Evolutionary conservation across 805 yeast species (phyloP).

Genomic region (Metschnikowia gruessii): DNA sequence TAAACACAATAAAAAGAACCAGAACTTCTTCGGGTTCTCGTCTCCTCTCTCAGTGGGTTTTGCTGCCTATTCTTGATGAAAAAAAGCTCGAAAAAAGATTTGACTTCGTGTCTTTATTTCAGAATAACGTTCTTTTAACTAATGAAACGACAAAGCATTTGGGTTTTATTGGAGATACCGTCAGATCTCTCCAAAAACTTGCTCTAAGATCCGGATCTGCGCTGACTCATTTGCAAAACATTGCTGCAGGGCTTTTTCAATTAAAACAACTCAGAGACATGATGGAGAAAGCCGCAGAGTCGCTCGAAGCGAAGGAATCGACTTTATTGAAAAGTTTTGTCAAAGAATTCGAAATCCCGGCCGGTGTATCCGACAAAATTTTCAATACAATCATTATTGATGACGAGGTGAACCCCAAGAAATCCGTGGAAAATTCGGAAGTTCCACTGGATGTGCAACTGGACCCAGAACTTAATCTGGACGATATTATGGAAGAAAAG

Average conservation of each 20-base stretch:
- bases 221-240: constrained; percentile 28
- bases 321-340: constrained; percentile 23
- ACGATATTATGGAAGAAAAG: background rate
- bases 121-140: constrained; percentile 22
- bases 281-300: constrained; percentile 19
- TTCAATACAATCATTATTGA: constrained; percentile 16
- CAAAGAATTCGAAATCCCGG: constrained; percentile 37
- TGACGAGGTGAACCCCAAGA: background rate
- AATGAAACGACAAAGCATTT: constrained; percentile 33
- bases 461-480: background rate
- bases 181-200: constrained; percentile 55
- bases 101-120: constrained; percentile 32
- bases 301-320: constrained; percentile 21
- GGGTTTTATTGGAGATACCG: constrained; percentile 52
- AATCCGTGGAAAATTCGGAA: background rate
- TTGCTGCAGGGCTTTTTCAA: constrained; percentile 32
- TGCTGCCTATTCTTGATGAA: constrained; percentile 69
- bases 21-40: constrained; percentile 81
- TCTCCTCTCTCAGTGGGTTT: constrained; percentile 74
- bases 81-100: constrained; percentile 53
- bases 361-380: constrained; percentile 42
- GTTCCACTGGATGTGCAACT: background rate
- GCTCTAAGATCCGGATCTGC: constrained; percentile 35
- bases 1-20: constrained; percentile 69
- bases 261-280: constrained; percentile 15